A percentile compares a stretch with the other conserved stretches of the same genome.
Evolutionary conservation across 2,329 filamentous ascomycete genomes (phyloP).

Genomic region (Fusarium sp.): DNA sequence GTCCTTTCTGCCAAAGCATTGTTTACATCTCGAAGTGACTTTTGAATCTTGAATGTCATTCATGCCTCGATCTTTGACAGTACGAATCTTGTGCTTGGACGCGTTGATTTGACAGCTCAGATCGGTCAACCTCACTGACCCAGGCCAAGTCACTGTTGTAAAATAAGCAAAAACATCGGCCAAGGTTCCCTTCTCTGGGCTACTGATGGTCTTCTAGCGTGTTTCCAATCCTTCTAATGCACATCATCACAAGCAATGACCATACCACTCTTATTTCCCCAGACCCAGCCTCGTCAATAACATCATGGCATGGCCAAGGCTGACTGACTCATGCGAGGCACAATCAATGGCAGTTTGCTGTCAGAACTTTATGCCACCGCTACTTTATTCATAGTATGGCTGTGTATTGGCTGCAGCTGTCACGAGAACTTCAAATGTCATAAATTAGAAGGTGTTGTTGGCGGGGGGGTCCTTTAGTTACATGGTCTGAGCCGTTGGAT

Average conservation of each 20-base stretch:
- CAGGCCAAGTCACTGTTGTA: background rate
- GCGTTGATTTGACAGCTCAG: background rate
- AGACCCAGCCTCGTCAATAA: conserved; percentile 1
- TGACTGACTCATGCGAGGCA: background rate
- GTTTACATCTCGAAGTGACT: background rate
- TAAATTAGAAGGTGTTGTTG: conserved; percentile 8
- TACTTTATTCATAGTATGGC: conserved; percentile 2
- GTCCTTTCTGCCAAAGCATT: background rate
- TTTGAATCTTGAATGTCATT: background rate
- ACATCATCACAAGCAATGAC: conserved; percentile 25
- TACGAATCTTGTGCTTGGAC: background rate
- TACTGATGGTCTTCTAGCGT: conserved; percentile 12
- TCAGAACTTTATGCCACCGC: background rate
- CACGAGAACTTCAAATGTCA: conserved; percentile 8
- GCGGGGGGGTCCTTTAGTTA: background rate
- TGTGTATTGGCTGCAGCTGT: background rate
- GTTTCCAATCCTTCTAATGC: conserved; percentile 25
- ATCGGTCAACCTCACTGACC: background rate
- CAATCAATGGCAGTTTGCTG: background rate
- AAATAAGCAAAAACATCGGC: background rate
- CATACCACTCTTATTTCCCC: conserved; percentile 21
- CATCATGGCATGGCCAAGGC: background rate
- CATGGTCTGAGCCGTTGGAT: background rate
- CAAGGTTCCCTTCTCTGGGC: background rate
- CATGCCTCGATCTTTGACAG: background rate